Base-by-base conservation (phyloP, 1,284 basidiomycete species). In the Cutaneotrichosporon cavernicola region DNA sequence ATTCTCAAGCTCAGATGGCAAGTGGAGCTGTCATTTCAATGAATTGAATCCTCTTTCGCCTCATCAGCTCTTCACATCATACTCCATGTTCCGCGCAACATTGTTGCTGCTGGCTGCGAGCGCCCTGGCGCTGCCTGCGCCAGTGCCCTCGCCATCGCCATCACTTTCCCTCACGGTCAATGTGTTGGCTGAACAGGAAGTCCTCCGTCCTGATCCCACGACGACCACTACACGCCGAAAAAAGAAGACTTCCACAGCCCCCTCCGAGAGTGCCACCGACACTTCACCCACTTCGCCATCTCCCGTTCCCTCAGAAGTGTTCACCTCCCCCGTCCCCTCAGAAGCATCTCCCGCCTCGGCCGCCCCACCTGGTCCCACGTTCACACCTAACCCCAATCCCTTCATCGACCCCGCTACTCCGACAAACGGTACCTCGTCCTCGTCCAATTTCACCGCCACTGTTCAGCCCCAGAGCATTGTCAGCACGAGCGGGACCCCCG, bases 41-140 rank as follows among this genome's bases (percentile, higher is more conserved):
- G 1, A 26, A 26, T 26, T 26, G 26, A 26, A 26, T 3, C 26
- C 40, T 43, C 40, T 43, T 43, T 18, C 40, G 5, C 14, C 14
- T 6, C 14, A 13, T 13, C 14, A 14, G 14, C 14, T 31, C 51
- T 53, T 7, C 49, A 11, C 49, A 49, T 10, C 11, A 47, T 11
- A 18, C n/a, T 30, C 26, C 14, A 53, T 53, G 51, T 31, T 22
- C 49, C 21, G 26, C 16, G 16, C 51, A 1, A 14, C n/a, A n/a
- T 30, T 53, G 31, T 18, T 53, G 31, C n/a, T 53, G 18, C 51
- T 53, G 6, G 51, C 51, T 34, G 51, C 16, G 30, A 6, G 31
- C 31, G 31, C 30, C 18, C 51, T 53, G 30, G 51, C 51, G 16
- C 51, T 53, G 5, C 51, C 51, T 18, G 51, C 51, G 30, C 51